phyloP scores from a whole-genome alignment of 148 eudicot species.

The Arbutus unedo region DNA sequence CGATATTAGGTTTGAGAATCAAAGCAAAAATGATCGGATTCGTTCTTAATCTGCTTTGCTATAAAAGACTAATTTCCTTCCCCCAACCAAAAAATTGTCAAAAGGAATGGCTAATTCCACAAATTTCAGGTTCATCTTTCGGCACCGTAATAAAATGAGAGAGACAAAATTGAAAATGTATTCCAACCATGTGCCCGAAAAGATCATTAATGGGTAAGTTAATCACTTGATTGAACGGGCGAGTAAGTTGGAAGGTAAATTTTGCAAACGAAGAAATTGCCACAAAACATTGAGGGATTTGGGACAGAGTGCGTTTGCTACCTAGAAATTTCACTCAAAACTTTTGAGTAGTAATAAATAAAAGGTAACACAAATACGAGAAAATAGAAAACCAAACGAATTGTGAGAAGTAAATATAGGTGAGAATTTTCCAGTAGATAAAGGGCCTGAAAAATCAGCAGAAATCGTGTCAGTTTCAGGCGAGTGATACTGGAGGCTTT shows the following conservation, averaged over 20 bases:
- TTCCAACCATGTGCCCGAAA: conserved; percentile 71
- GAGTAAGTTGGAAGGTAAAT: conserved; percentile 46
- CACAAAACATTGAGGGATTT: conserved; percentile 47
- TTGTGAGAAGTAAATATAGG: neutral
- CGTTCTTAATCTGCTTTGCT: too few species aligned
- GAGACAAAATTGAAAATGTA: conserved; percentile 22
- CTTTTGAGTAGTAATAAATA: too few species aligned
- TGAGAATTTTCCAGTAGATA: conserved; percentile 33
- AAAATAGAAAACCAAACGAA: neutral
- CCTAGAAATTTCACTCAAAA: too few species aligned
- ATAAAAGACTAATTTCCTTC: too few species aligned
- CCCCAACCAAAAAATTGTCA: too few species aligned
- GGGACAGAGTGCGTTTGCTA: conserved; percentile 96
- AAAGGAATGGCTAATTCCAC: too few species aligned
- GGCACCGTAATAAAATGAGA: neutral
- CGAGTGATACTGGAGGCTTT: conserved; percentile 46
- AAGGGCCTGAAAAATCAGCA: conserved; percentile 55
- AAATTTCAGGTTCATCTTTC: too few species aligned
- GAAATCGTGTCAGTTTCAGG: conserved; percentile 40
- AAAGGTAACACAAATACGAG: neutral
- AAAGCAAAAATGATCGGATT: too few species aligned
- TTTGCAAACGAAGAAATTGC: conserved; percentile 89
- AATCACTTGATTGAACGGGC: conserved; percentile 32
- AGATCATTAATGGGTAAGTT: conserved; percentile 21
- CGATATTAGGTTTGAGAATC: too few species aligned